Percentiles rank a stretch among this genome's conserved stretches.
Evolutionary conservation across 2,329 filamentous ascomycete species (phyloP).

Genomic region (Rhynchosporium agropyri): DNA sequence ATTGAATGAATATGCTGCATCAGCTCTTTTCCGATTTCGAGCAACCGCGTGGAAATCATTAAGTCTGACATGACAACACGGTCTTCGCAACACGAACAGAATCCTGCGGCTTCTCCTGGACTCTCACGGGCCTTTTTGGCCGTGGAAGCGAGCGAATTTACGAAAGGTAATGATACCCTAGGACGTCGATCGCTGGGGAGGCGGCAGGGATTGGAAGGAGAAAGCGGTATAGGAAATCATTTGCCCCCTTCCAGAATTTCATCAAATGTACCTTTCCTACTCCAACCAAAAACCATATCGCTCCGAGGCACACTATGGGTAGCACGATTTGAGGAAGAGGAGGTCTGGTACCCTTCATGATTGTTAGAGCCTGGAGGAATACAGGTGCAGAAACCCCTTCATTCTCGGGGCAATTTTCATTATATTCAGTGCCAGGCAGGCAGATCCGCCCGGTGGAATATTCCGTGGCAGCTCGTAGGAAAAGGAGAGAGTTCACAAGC

Average conservation of each 20-base stretch:
- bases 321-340: constrained; percentile 29
- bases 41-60: constrained; percentile 13
- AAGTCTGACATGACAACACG: constrained; percentile 26
- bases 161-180: constrained; percentile 32
- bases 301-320: constrained; percentile 13
- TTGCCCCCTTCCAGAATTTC: constrained; percentile 35
- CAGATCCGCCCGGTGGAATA: constrained; percentile 31
- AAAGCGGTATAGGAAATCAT: constrained; percentile 26
- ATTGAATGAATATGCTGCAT: constrained; percentile 17
- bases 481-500: constrained; percentile 30
- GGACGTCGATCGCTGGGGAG: constrained; percentile 37
- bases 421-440: constrained; percentile 19
- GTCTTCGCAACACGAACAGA: constrained; percentile 21
- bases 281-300: too few relatives aligned
- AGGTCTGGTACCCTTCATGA: constrained; percentile 14
- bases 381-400: too few relatives aligned
- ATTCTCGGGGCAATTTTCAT: too few relatives aligned
- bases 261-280: constrained; percentile 30
- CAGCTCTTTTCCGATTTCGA: constrained; percentile 12
- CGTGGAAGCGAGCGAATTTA: constrained; percentile 36
- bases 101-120: constrained; percentile 37
- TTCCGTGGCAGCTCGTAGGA: constrained; percentile 23
- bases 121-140: constrained; percentile 40
- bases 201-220: constrained; percentile 26
- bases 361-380: constrained; percentile 14